Percentiles rank a stretch among this genome's conserved stretches.
phyloP scores from a whole-genome alignment of 495 filamentous ascomycete genomes.

The Aspergillus sclerotioniger region DNA sequence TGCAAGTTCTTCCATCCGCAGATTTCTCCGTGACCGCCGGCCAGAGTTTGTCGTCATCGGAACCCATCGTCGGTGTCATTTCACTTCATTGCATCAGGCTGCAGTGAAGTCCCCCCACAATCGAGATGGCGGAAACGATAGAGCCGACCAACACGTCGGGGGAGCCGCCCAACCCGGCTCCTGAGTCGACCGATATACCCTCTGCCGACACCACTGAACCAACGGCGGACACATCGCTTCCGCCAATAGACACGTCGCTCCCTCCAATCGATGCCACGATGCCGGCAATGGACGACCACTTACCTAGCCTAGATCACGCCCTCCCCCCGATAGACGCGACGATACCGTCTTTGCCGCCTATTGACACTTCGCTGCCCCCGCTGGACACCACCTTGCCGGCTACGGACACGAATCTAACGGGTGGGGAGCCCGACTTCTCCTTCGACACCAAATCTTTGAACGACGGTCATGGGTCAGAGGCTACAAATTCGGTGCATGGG shows the following conservation, averaged over 20 bases:
- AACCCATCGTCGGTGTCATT: neutral
- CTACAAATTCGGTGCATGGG: conserved; percentile 8
- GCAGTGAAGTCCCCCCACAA: neutral
- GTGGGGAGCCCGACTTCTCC: conserved; percentile 43
- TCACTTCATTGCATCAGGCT: neutral
- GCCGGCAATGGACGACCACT: conserved; percentile 29
- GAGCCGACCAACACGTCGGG: conserved; percentile 31
- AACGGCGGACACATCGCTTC: conserved; percentile 8
- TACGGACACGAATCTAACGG: conserved; percentile 31
- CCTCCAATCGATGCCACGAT: conserved; percentile 41
- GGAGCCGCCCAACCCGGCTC: conserved; percentile 26
- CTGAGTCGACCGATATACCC: conserved; percentile 15
- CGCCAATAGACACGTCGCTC: conserved; percentile 30
- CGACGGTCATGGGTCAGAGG: conserved; percentile 5
- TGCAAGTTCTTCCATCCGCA: conserved; percentile 10
- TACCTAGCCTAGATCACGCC: conserved; percentile 21
- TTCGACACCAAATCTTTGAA: conserved; percentile 59
- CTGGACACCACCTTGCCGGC: conserved; percentile 37
- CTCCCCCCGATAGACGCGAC: conserved; percentile 37
- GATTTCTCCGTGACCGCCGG: neutral
- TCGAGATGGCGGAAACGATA: conserved; percentile 37
- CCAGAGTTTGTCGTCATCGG: neutral
- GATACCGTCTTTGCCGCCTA: conserved; percentile 26
- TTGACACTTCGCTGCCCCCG: conserved; percentile 29
- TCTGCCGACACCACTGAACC: conserved; percentile 4